Conservation (phyloP, 805 yeast species). For the Starmerella bombicola region DNA sequence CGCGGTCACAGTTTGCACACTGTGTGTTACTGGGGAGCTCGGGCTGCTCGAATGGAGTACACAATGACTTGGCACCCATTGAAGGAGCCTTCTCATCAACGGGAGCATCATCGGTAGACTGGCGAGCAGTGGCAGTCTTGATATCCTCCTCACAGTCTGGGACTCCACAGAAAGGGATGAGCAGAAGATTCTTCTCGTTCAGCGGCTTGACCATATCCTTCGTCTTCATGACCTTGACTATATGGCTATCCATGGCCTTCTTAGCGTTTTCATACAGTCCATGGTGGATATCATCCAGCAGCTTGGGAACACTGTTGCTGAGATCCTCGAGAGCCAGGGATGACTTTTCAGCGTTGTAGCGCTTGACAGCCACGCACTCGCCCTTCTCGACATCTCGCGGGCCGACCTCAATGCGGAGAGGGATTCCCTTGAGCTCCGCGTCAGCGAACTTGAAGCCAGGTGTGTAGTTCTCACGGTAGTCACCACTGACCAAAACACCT, state of each 20-base stretch:
- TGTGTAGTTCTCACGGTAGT: constrained; percentile 85
- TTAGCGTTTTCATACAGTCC: constrained; percentile 70
- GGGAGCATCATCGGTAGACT: constrained; percentile 66
- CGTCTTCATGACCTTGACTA: constrained; percentile 73
- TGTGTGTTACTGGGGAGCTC: constrained; percentile 61
- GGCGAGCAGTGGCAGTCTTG: constrained; percentile 73
- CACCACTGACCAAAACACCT: constrained; percentile 69
- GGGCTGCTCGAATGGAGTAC: constrained; percentile 93
- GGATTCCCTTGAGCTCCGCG: constrained; percentile 92
- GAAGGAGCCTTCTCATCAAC: constrained; percentile 93
- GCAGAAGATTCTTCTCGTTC: constrained; percentile 77
- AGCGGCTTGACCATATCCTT: constrained; percentile 84
- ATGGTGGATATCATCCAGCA: constrained; percentile 69
- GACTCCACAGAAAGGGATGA: constrained; percentile 97
- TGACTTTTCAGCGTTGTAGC: constrained; percentile 74
- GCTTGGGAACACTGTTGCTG: constrained; percentile 53
- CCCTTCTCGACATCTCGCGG: constrained; percentile 81
- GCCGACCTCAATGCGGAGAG: constrained; percentile 87
- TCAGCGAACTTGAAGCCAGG: constrained; percentile 99
- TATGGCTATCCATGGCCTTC: constrained; percentile 68
- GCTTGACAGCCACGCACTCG: constrained; percentile 80
- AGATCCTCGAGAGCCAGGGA: constrained; percentile 53
- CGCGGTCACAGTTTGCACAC: constrained; percentile 73
- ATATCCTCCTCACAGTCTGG: constrained; percentile 93
- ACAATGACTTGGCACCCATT: constrained; percentile 98